These are phyloP conservation scores for Calamus simplicifolius DNA, from an alignment of 176 grass and related monocot genomes.

Conservation along the genomic window DNA sequence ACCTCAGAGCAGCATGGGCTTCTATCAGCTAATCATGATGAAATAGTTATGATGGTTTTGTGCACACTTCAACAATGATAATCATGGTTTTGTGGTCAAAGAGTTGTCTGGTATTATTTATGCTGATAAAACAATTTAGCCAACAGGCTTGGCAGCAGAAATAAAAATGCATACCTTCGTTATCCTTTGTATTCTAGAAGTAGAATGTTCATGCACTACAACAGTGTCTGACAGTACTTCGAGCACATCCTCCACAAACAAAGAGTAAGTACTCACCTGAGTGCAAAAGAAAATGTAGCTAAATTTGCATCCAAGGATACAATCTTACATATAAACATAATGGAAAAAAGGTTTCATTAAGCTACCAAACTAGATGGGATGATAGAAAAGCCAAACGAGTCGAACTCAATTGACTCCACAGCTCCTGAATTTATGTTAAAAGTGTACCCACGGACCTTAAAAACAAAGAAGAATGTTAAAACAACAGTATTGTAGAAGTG, in stretches of 20 bases:
- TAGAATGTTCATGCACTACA: constrained; percentile 65
- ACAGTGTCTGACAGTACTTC: constrained; percentile 69
- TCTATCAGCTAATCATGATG: too few species aligned
- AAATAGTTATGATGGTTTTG: too few species aligned
- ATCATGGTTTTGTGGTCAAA: too few species aligned
- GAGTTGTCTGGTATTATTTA: too few species aligned
- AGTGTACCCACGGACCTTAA: constrained; percentile 77
- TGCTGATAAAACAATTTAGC: background rate
- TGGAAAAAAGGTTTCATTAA: background rate
- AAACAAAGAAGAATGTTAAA: constrained; percentile 10
- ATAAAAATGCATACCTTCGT: constrained; percentile 55
- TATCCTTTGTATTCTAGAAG: constrained; percentile 79
- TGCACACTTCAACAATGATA: too few species aligned
- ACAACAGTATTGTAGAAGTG: background rate
- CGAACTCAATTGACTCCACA: constrained; percentile 83
- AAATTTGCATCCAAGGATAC: constrained; percentile 2
- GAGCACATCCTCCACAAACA: constrained; percentile 80
- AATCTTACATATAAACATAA: background rate
- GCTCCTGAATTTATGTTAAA: constrained; percentile 84
- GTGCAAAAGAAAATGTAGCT: constrained; percentile 11
- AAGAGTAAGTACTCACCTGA: constrained; percentile 80
- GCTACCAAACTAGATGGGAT: constrained; percentile 84
- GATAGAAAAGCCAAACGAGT: constrained; percentile 80
- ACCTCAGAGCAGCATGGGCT: too few species aligned
- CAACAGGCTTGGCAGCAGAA: constrained; percentile 3